Percentiles rank a stretch among this genome's conserved stretches.
Evolutionary conservation across 1,284 basidiomycete genomes (phyloP).

Genomic region (Athelia sp.): DNA sequence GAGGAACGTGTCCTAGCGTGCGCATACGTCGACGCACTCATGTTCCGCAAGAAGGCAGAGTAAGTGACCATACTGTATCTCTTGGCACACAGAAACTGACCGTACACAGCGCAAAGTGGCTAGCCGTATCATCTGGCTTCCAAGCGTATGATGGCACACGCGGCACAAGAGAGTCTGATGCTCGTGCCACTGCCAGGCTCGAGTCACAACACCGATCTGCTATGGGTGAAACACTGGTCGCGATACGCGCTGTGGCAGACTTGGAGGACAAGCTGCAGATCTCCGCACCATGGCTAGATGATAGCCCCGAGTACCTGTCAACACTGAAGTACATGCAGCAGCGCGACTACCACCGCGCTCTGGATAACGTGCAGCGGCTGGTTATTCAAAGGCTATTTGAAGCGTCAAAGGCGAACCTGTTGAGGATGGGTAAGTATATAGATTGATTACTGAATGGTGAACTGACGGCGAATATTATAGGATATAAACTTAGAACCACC

Average conservation of each 20-base stretch:
- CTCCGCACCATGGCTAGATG: conserved; percentile 7
- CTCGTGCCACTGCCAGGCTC: not conserved
- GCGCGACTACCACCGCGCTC: conserved; percentile 9
- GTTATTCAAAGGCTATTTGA: conserved; percentile 19
- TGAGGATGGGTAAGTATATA: conserved; percentile 13
- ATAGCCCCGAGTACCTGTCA: conserved; percentile 5
- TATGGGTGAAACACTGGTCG: not conserved
- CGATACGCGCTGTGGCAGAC: conserved; percentile 5
- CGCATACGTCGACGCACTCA: conserved; percentile 15
- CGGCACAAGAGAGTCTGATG: not conserved
- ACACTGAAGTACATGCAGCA: conserved; percentile 8
- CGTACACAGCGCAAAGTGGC: not conserved
- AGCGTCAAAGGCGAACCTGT: conserved; percentile 17
- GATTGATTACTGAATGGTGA: not conserved
- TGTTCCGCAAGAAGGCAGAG: conserved; percentile 5
- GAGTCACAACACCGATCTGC: conserved; percentile 1
- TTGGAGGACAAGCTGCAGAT: conserved; percentile 11
- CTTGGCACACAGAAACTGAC: not conserved
- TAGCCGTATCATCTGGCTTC: not conserved
- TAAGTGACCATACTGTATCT: conserved; percentile 1
- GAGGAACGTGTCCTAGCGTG: conserved; percentile 6
- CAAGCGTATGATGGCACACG: no score
- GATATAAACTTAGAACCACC: conserved; percentile 19
- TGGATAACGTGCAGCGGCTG: conserved; percentile 16
- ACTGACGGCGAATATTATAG: no score